These are phyloP conservation scores for Aspergillus udagawae DNA, from an alignment of 2,329 filamentous ascomycete genomes.

Conservation along the genomic window DNA sequence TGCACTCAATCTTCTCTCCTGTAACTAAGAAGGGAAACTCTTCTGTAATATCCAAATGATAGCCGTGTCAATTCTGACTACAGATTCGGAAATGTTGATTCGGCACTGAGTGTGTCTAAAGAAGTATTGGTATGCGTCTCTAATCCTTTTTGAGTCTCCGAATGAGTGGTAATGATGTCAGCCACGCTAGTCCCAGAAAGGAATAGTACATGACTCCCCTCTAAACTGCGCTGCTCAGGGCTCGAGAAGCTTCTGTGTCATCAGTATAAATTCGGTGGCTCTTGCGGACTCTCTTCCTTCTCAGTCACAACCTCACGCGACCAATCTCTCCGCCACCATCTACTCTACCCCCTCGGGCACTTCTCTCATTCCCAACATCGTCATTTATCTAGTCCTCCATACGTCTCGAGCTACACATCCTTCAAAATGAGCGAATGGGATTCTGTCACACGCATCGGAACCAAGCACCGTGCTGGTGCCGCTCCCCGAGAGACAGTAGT, in stretches of 20 bases:
- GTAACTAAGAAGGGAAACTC: background rate
- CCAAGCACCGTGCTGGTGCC: slow-evolving; percentile 67
- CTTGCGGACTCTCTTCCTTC: slow-evolving; percentile 21
- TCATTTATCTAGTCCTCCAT: background rate
- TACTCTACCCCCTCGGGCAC: slow-evolving; percentile 5
- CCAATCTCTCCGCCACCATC: slow-evolving; percentile 18
- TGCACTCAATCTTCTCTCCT: background rate
- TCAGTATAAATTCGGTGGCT: slow-evolving; percentile 32
- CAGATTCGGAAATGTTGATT: background rate
- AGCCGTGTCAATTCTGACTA: slow-evolving; percentile 2
- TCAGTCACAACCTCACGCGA: slow-evolving; percentile 26
- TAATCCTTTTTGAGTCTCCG: slow-evolving; percentile 1
- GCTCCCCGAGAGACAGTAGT: slow-evolving; percentile 79
- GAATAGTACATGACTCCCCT: slow-evolving; percentile 23
- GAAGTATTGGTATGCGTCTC: background rate
- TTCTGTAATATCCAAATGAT: background rate
- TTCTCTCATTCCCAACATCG: slow-evolving; percentile 1
- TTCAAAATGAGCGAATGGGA: slow-evolving; percentile 76
- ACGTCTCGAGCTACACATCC: background rate
- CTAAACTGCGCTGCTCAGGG: slow-evolving; percentile 22
- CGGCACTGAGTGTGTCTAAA: too few relatives aligned
- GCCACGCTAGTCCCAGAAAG: slow-evolving; percentile 14
- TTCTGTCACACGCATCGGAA: slow-evolving; percentile 85
- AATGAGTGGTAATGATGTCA: slow-evolving; percentile 14
- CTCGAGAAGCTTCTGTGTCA: slow-evolving; percentile 40